phyloP scores from a whole-genome alignment of 257 asterid genomes.

The Ilex aquifolium region DNA sequence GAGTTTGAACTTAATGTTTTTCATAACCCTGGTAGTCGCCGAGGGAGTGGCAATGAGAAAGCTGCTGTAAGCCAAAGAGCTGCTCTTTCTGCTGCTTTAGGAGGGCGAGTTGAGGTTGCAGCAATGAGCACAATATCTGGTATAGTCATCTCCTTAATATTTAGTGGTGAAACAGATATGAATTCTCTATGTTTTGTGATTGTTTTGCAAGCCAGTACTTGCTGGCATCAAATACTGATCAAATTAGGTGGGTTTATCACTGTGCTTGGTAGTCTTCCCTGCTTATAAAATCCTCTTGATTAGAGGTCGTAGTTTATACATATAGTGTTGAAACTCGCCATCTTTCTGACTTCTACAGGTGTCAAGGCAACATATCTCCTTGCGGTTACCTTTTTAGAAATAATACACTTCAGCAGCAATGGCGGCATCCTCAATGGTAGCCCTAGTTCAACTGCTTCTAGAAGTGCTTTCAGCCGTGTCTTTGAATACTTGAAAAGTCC shows the following conservation, averaged over 20 bases:
- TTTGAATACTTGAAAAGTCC: conserved; percentile 96
- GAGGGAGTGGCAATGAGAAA: conserved; percentile 92
- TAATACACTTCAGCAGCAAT: conserved; percentile 92
- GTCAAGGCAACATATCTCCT: conserved; percentile 98
- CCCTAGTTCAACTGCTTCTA: conserved; percentile 56
- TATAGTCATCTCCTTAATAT: conserved; percentile 17
- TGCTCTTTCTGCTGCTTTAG: conserved; percentile 96
- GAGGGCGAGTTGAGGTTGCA: conserved; percentile 91
- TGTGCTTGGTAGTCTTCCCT: not conserved
- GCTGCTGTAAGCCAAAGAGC: conserved; percentile 88
- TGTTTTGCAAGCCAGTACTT: conserved; percentile 10
- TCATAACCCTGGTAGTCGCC: conserved; percentile 94
- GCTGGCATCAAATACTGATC: conserved; percentile 10
- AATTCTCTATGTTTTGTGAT: conserved; percentile 7
- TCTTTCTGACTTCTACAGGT: conserved; percentile 46
- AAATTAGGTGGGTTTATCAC: not conserved
- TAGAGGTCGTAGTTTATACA: not conserved
- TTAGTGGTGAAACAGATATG: conserved; percentile 9
- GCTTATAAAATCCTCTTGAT: not conserved
- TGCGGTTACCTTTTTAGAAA: conserved; percentile 96
- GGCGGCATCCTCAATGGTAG: conserved; percentile 93
- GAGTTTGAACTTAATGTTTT: conserved; percentile 99
- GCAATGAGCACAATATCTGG: conserved; percentile 93
- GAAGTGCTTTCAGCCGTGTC: conserved; percentile 95
- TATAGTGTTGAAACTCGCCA: not conserved